A percentile compares a stretch with the other conserved stretches of the same genome.
Evolutionary conservation across 768 basidiomycete genomes (phyloP).

Genomic region (Pulveroboletus sp.): DNA sequence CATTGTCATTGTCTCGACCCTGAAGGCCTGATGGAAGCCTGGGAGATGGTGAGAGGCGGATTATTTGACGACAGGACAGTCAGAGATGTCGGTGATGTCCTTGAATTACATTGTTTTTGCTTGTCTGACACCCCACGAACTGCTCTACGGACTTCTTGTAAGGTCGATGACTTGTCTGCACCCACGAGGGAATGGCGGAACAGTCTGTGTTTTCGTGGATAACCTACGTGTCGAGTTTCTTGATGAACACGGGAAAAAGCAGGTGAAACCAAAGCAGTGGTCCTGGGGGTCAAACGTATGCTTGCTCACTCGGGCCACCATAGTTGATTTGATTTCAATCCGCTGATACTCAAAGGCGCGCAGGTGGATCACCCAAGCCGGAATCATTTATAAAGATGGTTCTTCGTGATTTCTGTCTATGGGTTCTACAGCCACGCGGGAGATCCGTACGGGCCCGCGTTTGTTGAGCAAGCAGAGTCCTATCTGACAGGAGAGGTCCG

Average conservation of each 20-base stretch:
- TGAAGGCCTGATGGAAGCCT: slow-evolving; percentile 80
- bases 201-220: slow-evolving; percentile 70
- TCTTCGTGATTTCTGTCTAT: slow-evolving; percentile 57
- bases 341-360: slow-evolving; percentile 50
- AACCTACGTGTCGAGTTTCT: slow-evolving; percentile 69
- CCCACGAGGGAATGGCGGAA: slow-evolving; percentile 64
- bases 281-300: slow-evolving; percentile 73
- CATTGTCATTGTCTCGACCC: slow-evolving; percentile 75
- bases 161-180: slow-evolving; percentile 64
- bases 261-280: slow-evolving; percentile 50
- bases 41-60: slow-evolving; percentile 66
- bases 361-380: slow-evolving; percentile 59
- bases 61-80: slow-evolving; percentile 70
- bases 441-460: slow-evolving; percentile 74
- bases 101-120: background rate
- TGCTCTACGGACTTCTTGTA: slow-evolving; percentile 79
- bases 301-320: background rate
- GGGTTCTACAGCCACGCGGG: slow-evolving; percentile 86
- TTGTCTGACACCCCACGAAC: slow-evolving; percentile 39
- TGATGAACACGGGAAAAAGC: slow-evolving; percentile 53
- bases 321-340: slow-evolving; percentile 1
- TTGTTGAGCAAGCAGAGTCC: slow-evolving; percentile 57
- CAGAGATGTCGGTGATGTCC: slow-evolving; percentile 60
- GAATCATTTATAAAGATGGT: slow-evolving; percentile 49
- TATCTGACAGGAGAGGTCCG: slow-evolving; percentile 70